These are phyloP conservation scores for Nectriaceae sp. DNA, from an alignment of 2,329 filamentous ascomycete species.

Conservation along the genomic window DNA sequence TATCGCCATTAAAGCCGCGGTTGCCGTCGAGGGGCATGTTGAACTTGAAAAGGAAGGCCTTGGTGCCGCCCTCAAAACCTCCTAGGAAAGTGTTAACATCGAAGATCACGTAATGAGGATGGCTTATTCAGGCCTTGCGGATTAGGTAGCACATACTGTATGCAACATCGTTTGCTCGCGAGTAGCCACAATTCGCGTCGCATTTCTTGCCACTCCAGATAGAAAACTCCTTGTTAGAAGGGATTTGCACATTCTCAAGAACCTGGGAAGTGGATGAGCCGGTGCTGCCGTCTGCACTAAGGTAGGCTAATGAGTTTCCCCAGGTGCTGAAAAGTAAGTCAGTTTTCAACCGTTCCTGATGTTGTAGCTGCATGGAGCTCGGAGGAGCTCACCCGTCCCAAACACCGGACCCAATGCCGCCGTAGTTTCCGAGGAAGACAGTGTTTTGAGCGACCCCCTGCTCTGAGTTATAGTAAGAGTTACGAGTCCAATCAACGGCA, in stretches of 20 bases:
- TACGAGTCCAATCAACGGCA: slow-evolving; percentile 40
- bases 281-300: slow-evolving; percentile 42
- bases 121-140: not conserved
- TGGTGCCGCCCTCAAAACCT: slow-evolving; percentile 70
- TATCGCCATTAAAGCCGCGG: slow-evolving; percentile 59
- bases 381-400: slow-evolving; percentile 44
- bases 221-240: slow-evolving; percentile 47
- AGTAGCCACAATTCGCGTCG: slow-evolving; percentile 44
- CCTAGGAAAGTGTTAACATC: slow-evolving; percentile 43
- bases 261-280: slow-evolving; percentile 41
- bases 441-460: slow-evolving; percentile 42
- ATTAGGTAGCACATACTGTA: slow-evolving; percentile 39
- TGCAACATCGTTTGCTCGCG: slow-evolving; percentile 44
- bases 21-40: slow-evolving; percentile 65
- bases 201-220: slow-evolving; percentile 49
- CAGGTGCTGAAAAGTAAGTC: slow-evolving; percentile 35
- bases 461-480: slow-evolving; percentile 48
- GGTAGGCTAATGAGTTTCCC: slow-evolving; percentile 49
- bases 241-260: slow-evolving; percentile 41
- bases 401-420: slow-evolving; percentile 44
- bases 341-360: slow-evolving; percentile 7
- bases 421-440: slow-evolving; percentile 51
- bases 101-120: too few species aligned
- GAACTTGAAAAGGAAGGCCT: slow-evolving; percentile 75
- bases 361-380: too few species aligned